A percentile compares a stretch with the other conserved stretches of the same genome.
phyloP scores from a whole-genome alignment of 2,329 filamentous ascomycete species.

The Paecilomyces dactylethromorphus region DNA sequence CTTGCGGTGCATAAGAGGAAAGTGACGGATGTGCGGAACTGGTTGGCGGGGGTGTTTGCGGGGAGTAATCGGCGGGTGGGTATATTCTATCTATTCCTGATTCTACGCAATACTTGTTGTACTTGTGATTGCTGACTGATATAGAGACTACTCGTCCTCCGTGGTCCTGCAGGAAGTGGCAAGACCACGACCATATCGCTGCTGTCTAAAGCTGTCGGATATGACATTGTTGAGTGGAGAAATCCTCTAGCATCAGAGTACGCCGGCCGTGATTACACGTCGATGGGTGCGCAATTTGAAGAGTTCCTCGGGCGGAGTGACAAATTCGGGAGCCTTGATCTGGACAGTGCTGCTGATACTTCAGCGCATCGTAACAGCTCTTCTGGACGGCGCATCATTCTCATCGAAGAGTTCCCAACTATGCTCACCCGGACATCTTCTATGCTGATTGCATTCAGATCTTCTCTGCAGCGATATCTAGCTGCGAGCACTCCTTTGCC shows the following conservation, averaged over 20 bases:
- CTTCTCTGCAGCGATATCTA: conserved; percentile 68
- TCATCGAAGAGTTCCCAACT: conserved; percentile 78
- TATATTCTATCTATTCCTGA: background rate
- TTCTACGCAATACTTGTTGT: background rate
- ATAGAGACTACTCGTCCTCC: conserved; percentile 74
- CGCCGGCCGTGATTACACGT: conserved; percentile 57
- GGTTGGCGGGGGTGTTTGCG: conserved; percentile 68
- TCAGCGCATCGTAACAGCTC: conserved; percentile 1
- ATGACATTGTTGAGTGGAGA: conserved; percentile 81
- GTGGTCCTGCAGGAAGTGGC: conserved; percentile 82
- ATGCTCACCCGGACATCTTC: conserved; percentile 62
- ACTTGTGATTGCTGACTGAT: conserved; percentile 12
- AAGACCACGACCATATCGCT: conserved; percentile 84
- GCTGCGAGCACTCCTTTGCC: conserved; percentile 53
- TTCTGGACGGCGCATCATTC: conserved; percentile 50
- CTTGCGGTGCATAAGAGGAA: conserved; percentile 94
- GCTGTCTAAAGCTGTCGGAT: conserved; percentile 68
- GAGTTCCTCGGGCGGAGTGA: conserved; percentile 82
- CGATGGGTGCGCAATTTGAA: conserved; percentile 75
- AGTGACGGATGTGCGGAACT: conserved; percentile 73
- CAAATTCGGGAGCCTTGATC: conserved; percentile 68
- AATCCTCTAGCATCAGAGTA: conserved; percentile 65
- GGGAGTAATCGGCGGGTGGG: conserved; percentile 44
- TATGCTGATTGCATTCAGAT: conserved; percentile 64
- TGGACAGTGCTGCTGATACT: conserved; percentile 11